A percentile compares a stretch with the other conserved stretches of the same genome.
phyloP scores from a whole-genome alignment of 495 filamentous ascomycete genomes.

The Tuber indicum region DNA sequence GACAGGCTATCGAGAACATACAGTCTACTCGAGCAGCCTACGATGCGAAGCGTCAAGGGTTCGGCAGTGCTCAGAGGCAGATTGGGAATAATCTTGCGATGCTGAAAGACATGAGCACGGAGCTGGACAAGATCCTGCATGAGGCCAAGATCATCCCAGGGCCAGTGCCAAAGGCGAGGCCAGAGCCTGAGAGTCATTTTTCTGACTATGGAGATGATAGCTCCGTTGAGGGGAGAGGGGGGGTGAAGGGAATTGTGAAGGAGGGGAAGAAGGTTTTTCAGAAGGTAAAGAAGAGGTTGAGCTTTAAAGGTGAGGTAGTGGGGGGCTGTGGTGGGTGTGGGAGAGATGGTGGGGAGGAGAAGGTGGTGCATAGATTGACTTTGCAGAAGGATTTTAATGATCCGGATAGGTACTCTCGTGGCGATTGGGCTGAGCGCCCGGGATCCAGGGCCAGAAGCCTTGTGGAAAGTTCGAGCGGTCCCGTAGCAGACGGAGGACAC shows the following conservation, averaged over 20 bases:
- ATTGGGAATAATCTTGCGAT: background rate
- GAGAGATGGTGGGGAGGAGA: background rate
- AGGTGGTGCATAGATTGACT: background rate
- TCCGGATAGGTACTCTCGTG: slow-evolving; percentile 2
- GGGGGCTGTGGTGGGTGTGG: background rate
- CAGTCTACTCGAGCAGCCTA: background rate
- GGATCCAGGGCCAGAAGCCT: background rate
- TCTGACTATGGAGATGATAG: background rate
- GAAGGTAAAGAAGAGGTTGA: background rate
- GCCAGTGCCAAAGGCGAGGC: background rate
- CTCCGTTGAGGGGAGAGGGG: background rate
- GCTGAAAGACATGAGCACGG: background rate
- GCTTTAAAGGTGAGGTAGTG: background rate
- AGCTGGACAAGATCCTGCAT: background rate
- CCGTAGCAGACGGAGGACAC: background rate
- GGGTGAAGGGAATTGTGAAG: background rate
- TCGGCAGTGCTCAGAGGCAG: background rate
- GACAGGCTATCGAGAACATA: slow-evolving; percentile 5
- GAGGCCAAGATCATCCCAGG: background rate
- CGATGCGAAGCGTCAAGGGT: background rate
- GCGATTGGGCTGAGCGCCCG: background rate
- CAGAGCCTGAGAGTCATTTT: background rate
- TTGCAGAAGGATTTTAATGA: background rate
- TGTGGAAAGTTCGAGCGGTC: background rate
- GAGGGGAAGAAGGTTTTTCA: background rate